Evolutionary conservation across 2,329 filamentous ascomycete species (phyloP).

Genomic region (Colletotrichum phormii): DNA sequence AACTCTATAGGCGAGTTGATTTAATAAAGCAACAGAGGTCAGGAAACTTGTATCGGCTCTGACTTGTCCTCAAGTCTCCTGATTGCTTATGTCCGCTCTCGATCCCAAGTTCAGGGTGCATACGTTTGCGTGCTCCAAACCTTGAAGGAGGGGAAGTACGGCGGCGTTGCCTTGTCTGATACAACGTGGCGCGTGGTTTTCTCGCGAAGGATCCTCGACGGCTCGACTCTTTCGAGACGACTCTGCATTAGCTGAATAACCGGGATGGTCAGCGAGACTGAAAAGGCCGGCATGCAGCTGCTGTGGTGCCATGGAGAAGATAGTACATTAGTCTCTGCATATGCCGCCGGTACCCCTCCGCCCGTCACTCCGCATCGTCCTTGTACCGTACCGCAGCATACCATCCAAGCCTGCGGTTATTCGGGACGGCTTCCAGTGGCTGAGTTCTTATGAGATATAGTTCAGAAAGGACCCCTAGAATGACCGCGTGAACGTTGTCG

Average conservation of each 20-base stretch:
- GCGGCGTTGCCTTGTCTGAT: slow-evolving; percentile 2
- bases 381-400: not conserved
- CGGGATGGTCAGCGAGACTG: slow-evolving; percentile 27
- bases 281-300: slow-evolving; percentile 22
- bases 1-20: not conserved
- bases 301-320: slow-evolving; percentile 19
- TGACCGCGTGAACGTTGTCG: not conserved
- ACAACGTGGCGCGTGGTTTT: slow-evolving; percentile 7
- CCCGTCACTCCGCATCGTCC: slow-evolving; percentile 2
- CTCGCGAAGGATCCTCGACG: slow-evolving; percentile 18
- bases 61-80: not conserved
- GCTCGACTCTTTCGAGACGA: slow-evolving; percentile 21
- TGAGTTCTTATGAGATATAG: not conserved
- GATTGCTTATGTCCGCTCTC: not conserved
- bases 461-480: not conserved
- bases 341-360: not conserved
- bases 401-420: not conserved
- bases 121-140: slow-evolving; percentile 14
- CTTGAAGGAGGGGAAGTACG: slow-evolving; percentile 8
- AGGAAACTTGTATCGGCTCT: not conserved
- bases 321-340: slow-evolving; percentile 27
- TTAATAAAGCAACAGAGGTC: not conserved
- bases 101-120: not conserved
- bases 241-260: slow-evolving; percentile 30
- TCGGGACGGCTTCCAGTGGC: not conserved